Percentiles rank a stretch among this genome's conserved stretches.
Conservation (phyloP, 495 filamentous ascomycete species). For the Penicillium pulvis region DNA sequence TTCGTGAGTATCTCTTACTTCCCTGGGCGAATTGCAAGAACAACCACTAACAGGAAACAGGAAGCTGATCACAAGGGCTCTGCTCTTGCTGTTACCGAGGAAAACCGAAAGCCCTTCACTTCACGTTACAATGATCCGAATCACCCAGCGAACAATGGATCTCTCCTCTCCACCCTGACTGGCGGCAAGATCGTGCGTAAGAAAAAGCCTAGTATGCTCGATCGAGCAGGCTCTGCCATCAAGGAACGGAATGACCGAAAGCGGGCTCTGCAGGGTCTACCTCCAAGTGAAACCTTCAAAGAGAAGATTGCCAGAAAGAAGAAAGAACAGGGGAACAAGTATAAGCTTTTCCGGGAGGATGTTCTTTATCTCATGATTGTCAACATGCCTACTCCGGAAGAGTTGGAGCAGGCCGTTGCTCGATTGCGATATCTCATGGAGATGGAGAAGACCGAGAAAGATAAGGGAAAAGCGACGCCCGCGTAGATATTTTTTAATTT, state of each 20-base stretch:
- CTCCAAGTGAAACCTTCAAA: background rate
- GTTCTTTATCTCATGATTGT: background rate
- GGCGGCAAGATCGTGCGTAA: conserved; percentile 9
- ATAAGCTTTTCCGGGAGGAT: background rate
- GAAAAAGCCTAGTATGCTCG: background rate
- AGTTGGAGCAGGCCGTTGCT: background rate
- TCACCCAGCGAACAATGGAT: conserved; percentile 21
- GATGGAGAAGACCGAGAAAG: background rate
- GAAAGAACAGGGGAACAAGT: background rate
- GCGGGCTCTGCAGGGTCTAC: background rate
- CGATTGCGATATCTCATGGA: background rate
- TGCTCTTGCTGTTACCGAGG: conserved; percentile 3
- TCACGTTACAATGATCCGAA: conserved; percentile 23
- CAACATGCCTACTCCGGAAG: conserved; percentile 3
- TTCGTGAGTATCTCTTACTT: conserved; percentile 8
- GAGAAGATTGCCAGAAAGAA: background rate
- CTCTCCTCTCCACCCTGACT: conserved; percentile 15
- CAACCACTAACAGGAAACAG: background rate
- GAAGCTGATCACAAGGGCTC: conserved; percentile 14
- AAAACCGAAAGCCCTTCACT: conserved; percentile 1
- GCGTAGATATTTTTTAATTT: background rate
- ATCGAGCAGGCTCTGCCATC: background rate
- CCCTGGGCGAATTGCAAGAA: background rate
- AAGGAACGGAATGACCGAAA: background rate
- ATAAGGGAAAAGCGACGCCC: background rate